phyloP scores from a whole-genome alignment of 306 rosid species.

The Castanea crenata region DNA sequence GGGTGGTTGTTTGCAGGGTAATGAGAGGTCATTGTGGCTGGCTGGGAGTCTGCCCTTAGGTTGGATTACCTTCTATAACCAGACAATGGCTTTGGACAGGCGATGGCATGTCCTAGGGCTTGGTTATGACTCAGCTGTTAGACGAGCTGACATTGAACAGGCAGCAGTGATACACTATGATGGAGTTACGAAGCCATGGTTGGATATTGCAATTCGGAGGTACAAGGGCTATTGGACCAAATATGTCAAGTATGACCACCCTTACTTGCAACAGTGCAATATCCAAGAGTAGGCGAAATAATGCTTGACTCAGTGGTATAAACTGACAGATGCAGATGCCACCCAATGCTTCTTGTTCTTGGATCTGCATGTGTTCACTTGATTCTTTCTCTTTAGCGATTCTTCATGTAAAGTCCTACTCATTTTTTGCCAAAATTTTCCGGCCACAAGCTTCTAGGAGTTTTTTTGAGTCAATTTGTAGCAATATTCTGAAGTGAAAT shows the following conservation, averaged over 20 bases:
- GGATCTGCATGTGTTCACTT: slow-evolving; percentile 26
- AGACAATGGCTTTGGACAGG: slow-evolving; percentile 59
- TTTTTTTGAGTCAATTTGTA: slow-evolving; percentile 33
- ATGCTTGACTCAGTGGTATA: neutral
- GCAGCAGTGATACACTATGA: slow-evolving; percentile 90
- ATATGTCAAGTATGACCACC: slow-evolving; percentile 52
- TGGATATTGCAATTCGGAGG: slow-evolving; percentile 70
- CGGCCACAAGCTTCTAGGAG: slow-evolving; percentile 32
- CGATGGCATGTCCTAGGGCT: slow-evolving; percentile 88
- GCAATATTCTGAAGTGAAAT: slow-evolving; percentile 39
- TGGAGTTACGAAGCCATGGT: slow-evolving; percentile 95
- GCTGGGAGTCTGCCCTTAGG: slow-evolving; percentile 84
- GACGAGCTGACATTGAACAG: slow-evolving; percentile 44
- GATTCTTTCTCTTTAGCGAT: slow-evolving; percentile 47
- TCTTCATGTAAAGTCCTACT: slow-evolving; percentile 61
- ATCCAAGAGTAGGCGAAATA: slow-evolving; percentile 55
- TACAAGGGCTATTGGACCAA: slow-evolving; percentile 75
- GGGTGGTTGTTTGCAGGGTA: slow-evolving; percentile 57
- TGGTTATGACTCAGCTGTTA: slow-evolving; percentile 53
- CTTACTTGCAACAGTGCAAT: slow-evolving; percentile 83
- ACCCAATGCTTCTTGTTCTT: slow-evolving; percentile 7
- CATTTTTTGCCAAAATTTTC: slow-evolving; percentile 33
- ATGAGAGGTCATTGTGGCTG: slow-evolving; percentile 59
- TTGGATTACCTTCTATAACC: slow-evolving; percentile 87
- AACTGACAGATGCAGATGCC: neutral